phyloP scores from a whole-genome alignment of 306 rosid genomes.

The Gastrolobium bilobum region DNA sequence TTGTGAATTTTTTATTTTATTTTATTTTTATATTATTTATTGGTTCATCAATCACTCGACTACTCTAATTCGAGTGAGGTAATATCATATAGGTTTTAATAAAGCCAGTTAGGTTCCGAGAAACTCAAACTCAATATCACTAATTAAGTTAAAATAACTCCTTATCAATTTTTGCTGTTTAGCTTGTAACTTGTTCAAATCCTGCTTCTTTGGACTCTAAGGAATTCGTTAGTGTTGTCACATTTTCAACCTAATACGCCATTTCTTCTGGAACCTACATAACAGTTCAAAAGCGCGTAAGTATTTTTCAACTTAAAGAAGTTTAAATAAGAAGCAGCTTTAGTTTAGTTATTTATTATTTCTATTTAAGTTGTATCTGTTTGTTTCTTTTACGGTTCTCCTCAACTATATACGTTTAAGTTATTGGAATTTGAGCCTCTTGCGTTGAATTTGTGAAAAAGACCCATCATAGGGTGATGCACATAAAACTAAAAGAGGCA shows the following conservation, averaged over 20 bases:
- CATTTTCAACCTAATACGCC: slow-evolving; percentile 16
- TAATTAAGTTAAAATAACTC: too few species aligned
- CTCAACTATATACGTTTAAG: slow-evolving; percentile 4
- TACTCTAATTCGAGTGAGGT: too few species aligned
- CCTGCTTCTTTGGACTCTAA: slow-evolving; percentile 27
- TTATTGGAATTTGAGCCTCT: slow-evolving; percentile 10
- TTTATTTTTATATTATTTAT: too few species aligned
- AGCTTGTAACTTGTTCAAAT: slow-evolving; percentile 50
- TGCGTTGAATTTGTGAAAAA: slow-evolving; percentile 31
- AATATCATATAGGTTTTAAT: too few species aligned
- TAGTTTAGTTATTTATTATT: not conserved
- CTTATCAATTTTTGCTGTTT: too few species aligned
- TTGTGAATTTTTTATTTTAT: not conserved
- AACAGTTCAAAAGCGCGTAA: slow-evolving; percentile 6
- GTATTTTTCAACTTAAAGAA: slow-evolving; percentile 1
- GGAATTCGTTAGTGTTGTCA: slow-evolving; percentile 14
- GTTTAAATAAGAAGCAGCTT: slow-evolving; percentile 24
- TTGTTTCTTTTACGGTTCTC: not conserved
- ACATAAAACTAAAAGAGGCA: not conserved
- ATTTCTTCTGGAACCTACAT: slow-evolving; percentile 22
- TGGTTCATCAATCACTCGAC: too few species aligned
- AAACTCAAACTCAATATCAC: too few species aligned
- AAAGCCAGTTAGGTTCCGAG: too few species aligned
- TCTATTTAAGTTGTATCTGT: not conserved
- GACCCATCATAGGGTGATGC: slow-evolving; percentile 4